Evolutionary conservation across 345 rosid genomes (phyloP), one percentile per base, ranked within the genome.

Genomic region (Citropsis articulata): DNA sequence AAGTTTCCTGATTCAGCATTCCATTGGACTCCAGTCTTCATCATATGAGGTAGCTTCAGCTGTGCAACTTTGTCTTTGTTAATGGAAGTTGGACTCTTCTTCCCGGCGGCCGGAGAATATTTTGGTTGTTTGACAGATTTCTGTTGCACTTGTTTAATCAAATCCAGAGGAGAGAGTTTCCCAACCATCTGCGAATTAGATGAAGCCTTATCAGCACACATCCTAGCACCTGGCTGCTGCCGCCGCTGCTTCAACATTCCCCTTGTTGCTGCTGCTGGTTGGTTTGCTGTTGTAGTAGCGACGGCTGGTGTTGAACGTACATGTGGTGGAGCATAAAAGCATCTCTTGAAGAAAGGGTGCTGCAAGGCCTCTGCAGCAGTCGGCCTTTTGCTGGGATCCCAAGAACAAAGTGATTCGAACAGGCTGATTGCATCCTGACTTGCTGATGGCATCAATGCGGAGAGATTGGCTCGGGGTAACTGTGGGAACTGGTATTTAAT

Each of bases 351-450:
- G 87, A 91, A 94, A 14, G 98, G 94, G 85, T 93, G 98, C 76
- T 93, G 96, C 71, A 94, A 89, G 74, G 86, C 94, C 80, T 93
- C 98, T 25, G 84, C 89, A 69, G 97, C 93, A 12, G 87, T 86
- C 4, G 93, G 95, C 89, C 97, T 87, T 81, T 84, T 84, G 87
- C 85, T 71, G 38, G 98, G 98, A 89, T 94, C 98, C 98, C 98
- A 94, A 8, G 91, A 88, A 86, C 98, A 94, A n/a, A 94, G 97
- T 6, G 85, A 84, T 78, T 76, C 78, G 42, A 91, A 85, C 72
- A 92, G 89, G 84, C 81, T 86, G 75, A 88, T 62, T 48, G 90
- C 97, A 79, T 88, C 89, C 38, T 73, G 80, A 84, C 95, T 86
- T 33, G 91, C 93, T 74, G 86, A 87, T 71, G 91, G 94, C 71